These are phyloP conservation scores for Darksidea phi DNA, from an alignment of 495 filamentous ascomycete species.

Conservation along the genomic window DNA sequence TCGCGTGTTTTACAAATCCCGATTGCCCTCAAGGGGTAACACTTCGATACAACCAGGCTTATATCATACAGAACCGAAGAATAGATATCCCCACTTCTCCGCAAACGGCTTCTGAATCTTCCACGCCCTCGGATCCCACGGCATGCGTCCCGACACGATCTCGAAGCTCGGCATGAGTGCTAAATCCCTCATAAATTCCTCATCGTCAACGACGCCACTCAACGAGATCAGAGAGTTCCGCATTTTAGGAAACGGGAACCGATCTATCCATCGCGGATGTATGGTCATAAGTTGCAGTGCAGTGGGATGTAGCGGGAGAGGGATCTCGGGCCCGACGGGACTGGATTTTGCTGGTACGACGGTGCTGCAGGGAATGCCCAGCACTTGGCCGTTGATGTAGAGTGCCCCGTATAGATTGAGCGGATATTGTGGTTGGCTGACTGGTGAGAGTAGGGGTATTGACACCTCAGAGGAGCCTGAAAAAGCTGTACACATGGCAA, in stretches of 20 bases:
- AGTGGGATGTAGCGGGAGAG: constrained; percentile 22
- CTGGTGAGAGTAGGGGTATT: not conserved
- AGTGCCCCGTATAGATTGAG: constrained; percentile 19
- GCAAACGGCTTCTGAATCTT: constrained; percentile 22
- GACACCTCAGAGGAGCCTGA: not conserved
- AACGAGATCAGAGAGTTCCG: constrained; percentile 27
- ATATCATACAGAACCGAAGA: constrained; percentile 7
- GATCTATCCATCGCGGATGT: constrained; percentile 26
- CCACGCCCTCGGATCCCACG: constrained; percentile 34
- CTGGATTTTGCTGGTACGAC: constrained; percentile 14
- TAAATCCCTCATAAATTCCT: constrained; percentile 26
- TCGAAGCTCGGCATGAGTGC: constrained; percentile 24
- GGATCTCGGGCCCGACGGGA: constrained; percentile 4
- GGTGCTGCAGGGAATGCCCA: constrained; percentile 25
- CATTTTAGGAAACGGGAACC: constrained; percentile 30
- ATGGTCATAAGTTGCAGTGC: constrained; percentile 17
- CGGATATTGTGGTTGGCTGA: constrained; percentile 2
- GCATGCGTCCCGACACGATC: constrained; percentile 12
- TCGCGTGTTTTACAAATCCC: not conserved
- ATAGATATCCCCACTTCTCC: constrained; percentile 33
- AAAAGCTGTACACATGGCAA: not conserved
- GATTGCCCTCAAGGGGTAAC: no score
- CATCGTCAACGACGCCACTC: constrained; percentile 26
- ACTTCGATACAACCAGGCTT: no score
- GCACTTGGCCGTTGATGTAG: constrained; percentile 25